Percentiles rank a stretch among this genome's conserved stretches.
Evolutionary conservation across 352 stramenopile genomes (phyloP).

Genomic region (Globisporangium nunn): DNA sequence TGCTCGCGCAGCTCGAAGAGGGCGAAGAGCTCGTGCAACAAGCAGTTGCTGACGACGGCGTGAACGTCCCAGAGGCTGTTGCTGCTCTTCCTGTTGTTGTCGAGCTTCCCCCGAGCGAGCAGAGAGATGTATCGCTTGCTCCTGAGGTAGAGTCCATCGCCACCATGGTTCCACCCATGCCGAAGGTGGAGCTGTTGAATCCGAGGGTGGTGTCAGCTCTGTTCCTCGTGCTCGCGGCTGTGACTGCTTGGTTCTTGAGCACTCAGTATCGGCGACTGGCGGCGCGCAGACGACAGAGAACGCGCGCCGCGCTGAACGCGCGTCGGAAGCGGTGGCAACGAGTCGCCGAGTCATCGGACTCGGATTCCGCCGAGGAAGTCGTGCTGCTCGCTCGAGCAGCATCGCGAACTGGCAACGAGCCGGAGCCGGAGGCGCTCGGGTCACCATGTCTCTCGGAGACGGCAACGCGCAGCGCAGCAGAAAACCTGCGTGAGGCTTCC

Average conservation of each 20-base stretch:
- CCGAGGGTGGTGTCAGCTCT: conserved; percentile 2
- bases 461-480: background rate
- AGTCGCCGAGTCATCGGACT: conserved; percentile 11
- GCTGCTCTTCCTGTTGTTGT: background rate
- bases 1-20: conserved; percentile 1
- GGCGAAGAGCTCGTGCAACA: background rate
- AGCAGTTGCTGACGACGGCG: background rate
- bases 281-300: background rate
- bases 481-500: background rate
- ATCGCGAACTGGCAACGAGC: conserved; percentile 5
- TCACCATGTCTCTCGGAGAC: background rate
- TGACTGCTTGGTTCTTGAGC: conserved; percentile 23
- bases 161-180: background rate
- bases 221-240: conserved; percentile 13
- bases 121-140: background rate
- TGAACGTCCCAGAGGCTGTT: background rate
- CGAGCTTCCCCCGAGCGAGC: background rate
- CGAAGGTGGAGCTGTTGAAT: conserved; percentile 3
- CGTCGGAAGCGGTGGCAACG: conserved; percentile 28
- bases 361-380: conserved; percentile 32
- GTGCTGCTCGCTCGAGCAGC: conserved; percentile 20
- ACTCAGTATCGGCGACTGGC: conserved; percentile 13
- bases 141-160: background rate
- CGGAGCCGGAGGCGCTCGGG: conserved; percentile 8
- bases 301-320: conserved; percentile 5